A percentile compares a stretch with the other conserved stretches of the same genome.
These are phyloP conservation scores for Alternaria infectoria DNA, from an alignment of 2,329 filamentous ascomycete genomes.

Conservation along the genomic window DNA sequence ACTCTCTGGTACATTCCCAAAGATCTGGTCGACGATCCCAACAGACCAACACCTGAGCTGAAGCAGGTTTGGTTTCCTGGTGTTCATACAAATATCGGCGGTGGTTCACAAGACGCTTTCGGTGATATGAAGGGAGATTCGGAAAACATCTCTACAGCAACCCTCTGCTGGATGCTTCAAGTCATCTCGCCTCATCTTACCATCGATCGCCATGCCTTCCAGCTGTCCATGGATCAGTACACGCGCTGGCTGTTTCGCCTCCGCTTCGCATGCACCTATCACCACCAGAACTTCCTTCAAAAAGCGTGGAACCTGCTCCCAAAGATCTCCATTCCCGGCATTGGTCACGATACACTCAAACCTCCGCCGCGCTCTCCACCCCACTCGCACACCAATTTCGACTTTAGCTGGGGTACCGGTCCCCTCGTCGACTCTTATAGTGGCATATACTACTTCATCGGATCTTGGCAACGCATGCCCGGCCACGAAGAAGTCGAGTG, in stretches of 20 bases:
- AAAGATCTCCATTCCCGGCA: constrained; percentile 31
- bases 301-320: constrained; percentile 15
- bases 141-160: constrained; percentile 55
- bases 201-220: constrained; percentile 53
- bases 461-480: constrained; percentile 51
- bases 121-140: constrained; percentile 41
- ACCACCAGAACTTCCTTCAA: constrained; percentile 27
- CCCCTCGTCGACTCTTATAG: constrained; percentile 50
- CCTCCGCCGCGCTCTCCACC: constrained; percentile 33
- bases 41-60: constrained; percentile 42
- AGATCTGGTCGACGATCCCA: constrained; percentile 37
- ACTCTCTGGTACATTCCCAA: constrained; percentile 57
- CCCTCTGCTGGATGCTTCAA: constrained; percentile 63
- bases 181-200: constrained; percentile 56
- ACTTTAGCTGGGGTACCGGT: constrained; percentile 57
- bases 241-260: constrained; percentile 43
- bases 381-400: constrained; percentile 45
- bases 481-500: constrained; percentile 51
- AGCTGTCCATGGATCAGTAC: constrained; percentile 50
- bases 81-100: constrained; percentile 59
- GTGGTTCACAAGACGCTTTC: constrained; percentile 48
- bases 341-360: constrained; percentile 21
- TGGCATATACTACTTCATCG: constrained; percentile 52
- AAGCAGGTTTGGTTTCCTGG: constrained; percentile 62
- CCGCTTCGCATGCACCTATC: constrained; percentile 40